These are phyloP conservation scores for Penicillium sp. DNA, from an alignment of 2,329 filamentous ascomycete genomes.

Conservation along the genomic window DNA sequence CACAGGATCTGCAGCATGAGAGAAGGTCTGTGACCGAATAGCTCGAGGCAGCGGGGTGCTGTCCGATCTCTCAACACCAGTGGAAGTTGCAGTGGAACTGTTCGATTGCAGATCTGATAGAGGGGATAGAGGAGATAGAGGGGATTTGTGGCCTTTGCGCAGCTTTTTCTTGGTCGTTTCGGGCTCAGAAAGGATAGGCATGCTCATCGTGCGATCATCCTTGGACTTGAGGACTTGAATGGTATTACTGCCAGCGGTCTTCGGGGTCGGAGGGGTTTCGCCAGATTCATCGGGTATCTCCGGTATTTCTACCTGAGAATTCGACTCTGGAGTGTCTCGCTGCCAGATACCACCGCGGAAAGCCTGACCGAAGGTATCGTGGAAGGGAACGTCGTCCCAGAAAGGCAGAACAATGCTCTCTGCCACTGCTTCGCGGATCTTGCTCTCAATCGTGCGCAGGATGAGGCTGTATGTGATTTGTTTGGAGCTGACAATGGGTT, in stretches of 20 bases:
- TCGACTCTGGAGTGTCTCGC: constrained; percentile 44
- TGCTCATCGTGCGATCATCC: constrained; percentile 36
- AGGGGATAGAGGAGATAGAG: constrained; percentile 21
- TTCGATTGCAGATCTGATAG: constrained; percentile 20
- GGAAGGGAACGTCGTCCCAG: constrained; percentile 95
- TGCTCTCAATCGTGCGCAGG: constrained; percentile 86
- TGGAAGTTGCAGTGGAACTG: constrained; percentile 23
- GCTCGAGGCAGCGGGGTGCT: constrained; percentile 51
- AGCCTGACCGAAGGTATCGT: constrained; percentile 70
- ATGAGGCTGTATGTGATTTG: constrained; percentile 96
- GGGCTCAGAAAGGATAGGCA: constrained; percentile 30
- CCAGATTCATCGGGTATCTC: constrained; percentile 39
- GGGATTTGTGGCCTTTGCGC: constrained; percentile 29
- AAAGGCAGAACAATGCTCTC: constrained; percentile 90
- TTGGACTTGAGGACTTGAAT: constrained; percentile 31
- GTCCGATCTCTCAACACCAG: constrained; percentile 34
- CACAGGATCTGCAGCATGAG: constrained; percentile 60
- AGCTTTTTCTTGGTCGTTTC: constrained; percentile 22
- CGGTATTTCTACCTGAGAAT: constrained; percentile 37
- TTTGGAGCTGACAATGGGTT: constrained; percentile 90
- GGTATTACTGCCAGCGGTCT: constrained; percentile 17
- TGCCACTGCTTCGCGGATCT: constrained; percentile 88
- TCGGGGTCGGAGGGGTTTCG: constrained; percentile 22
- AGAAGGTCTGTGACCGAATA: constrained; percentile 62
- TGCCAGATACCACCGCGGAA: constrained; percentile 85